A percentile compares a stretch with the other conserved stretches of the same genome.
Conservation (phyloP, 495 filamentous ascomycete species). For the Glarea lozoyensis region DNA sequence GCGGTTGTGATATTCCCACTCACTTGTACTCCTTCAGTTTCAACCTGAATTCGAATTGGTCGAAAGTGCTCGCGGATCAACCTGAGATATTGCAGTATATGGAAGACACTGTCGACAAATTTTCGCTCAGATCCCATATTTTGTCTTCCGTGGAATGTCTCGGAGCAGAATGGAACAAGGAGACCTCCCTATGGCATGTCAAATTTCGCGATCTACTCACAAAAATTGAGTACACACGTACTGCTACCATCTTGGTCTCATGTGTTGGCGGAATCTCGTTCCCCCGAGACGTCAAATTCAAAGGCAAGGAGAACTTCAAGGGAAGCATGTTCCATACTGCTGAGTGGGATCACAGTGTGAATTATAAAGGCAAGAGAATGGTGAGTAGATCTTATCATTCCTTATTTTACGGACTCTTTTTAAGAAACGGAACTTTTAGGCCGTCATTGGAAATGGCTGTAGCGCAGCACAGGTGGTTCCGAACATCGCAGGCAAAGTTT, state of each 20-base stretch:
- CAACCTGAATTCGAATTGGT: conserved; percentile 25
- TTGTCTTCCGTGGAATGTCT: conserved; percentile 17
- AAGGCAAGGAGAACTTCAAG: conserved; percentile 43
- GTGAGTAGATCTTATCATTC: no score
- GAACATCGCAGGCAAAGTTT: conserved; percentile 18
- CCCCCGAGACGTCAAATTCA: conserved; percentile 30
- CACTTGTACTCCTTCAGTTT: conserved; percentile 26
- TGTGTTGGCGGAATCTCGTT: conserved; percentile 17
- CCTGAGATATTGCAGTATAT: conserved; percentile 26
- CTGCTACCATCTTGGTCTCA: conserved; percentile 18
- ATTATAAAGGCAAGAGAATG: conserved; percentile 44
- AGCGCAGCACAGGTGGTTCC: conserved; percentile 38
- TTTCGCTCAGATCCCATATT: conserved; percentile 23
- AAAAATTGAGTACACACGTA: conserved; percentile 11
- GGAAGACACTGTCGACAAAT: conserved; percentile 27
- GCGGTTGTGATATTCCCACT: conserved; percentile 21
- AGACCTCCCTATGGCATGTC: conserved; percentile 21
- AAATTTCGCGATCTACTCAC: conserved; percentile 19
- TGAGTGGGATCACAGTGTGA: conserved; percentile 39
- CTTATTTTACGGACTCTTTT: no score
- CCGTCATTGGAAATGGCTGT: conserved; percentile 56
- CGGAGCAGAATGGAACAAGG: conserved; percentile 22
- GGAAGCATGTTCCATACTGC: conserved; percentile 51
- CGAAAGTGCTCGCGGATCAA: conserved; percentile 20
- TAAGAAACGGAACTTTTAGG: no score